A percentile compares a stretch with the other conserved stretches of the same genome.
Conservation (phyloP, 352 stramenopile species). For the Phytophthora lateralis region DNA sequence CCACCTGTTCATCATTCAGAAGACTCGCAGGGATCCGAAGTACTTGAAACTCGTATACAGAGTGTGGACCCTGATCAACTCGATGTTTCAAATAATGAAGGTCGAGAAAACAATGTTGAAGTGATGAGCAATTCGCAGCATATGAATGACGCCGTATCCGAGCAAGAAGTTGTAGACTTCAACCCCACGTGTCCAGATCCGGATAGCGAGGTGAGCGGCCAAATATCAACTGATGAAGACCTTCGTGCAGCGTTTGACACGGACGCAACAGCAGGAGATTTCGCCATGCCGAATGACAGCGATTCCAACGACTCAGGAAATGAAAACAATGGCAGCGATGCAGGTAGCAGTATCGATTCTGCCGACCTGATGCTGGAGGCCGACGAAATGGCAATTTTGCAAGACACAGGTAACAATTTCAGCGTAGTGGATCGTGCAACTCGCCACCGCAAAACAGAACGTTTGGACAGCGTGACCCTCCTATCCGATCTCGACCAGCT, state of each 20-base stretch:
- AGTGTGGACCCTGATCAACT: not conserved
- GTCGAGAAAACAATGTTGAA: not conserved
- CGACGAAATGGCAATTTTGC: slow-evolving; percentile 29
- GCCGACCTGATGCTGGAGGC: slow-evolving; percentile 43
- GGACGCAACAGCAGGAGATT: slow-evolving; percentile 2
- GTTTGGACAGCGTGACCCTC: slow-evolving; percentile 20
- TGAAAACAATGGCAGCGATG: slow-evolving; percentile 12
- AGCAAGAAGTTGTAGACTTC: too few relatives aligned
- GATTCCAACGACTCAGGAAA: slow-evolving; percentile 4
- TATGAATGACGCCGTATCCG: too few relatives aligned
- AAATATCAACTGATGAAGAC: not conserved
- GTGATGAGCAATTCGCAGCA: not conserved
- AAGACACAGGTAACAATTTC: not conserved
- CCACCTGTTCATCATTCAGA: not conserved
- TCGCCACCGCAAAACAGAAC: slow-evolving; percentile 12
- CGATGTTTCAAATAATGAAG: too few relatives aligned
- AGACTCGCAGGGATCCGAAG: not conserved
- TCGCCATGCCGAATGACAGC: slow-evolving; percentile 2
- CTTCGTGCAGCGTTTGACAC: not conserved
- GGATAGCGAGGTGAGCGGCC: not conserved
- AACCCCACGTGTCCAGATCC: too few relatives aligned
- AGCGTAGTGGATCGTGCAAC: not conserved
- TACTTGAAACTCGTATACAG: not conserved
- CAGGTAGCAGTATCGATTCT: slow-evolving; percentile 37
- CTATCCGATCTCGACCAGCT: slow-evolving; percentile 29